Conservation (phyloP, 1,139 yeast genomes). For the Protomyces inouyei region DNA sequence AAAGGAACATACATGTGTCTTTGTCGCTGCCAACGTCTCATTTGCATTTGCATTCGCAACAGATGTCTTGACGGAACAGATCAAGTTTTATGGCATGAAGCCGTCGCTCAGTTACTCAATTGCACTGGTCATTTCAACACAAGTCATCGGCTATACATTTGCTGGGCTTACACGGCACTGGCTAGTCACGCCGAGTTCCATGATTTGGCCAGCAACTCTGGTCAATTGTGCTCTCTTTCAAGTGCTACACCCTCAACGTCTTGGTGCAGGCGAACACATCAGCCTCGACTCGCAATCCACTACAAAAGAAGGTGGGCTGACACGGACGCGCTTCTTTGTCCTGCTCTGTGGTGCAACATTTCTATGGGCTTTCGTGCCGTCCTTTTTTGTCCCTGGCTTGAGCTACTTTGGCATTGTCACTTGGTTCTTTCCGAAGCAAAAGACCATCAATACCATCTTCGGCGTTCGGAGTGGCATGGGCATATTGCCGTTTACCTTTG, state of each 20-base stretch:
- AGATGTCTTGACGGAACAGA: conserved; percentile 56
- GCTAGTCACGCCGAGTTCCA: conserved; percentile 56
- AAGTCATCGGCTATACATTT: conserved; percentile 60
- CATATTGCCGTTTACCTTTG: conserved; percentile 56
- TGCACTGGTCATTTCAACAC: conserved; percentile 39
- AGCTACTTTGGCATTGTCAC: conserved; percentile 50
- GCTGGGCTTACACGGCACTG: conserved; percentile 58
- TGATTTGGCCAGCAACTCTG: conserved; percentile 56
- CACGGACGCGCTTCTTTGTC: conserved; percentile 36
- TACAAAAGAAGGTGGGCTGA: conserved; percentile 36
- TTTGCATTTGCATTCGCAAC: conserved; percentile 54
- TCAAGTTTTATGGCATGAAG: conserved; percentile 40
- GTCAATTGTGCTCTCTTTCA: conserved; percentile 28
- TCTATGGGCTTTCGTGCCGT: conserved; percentile 55
- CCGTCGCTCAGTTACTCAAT: conserved; percentile 27
- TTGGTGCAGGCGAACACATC: neutral
- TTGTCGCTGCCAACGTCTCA: conserved; percentile 40
- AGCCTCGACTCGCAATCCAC: neutral
- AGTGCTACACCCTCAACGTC: conserved; percentile 18
- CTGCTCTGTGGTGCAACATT: conserved; percentile 43
- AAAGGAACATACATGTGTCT: conserved; percentile 23
- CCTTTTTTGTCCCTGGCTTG: conserved; percentile 51
- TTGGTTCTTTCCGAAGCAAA: conserved; percentile 58
- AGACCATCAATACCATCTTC: conserved; percentile 56
- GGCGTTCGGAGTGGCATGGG: conserved; percentile 64